Conservation (phyloP, 495 filamentous ascomycete genomes). For the Penicillium cinerascens region DNA sequence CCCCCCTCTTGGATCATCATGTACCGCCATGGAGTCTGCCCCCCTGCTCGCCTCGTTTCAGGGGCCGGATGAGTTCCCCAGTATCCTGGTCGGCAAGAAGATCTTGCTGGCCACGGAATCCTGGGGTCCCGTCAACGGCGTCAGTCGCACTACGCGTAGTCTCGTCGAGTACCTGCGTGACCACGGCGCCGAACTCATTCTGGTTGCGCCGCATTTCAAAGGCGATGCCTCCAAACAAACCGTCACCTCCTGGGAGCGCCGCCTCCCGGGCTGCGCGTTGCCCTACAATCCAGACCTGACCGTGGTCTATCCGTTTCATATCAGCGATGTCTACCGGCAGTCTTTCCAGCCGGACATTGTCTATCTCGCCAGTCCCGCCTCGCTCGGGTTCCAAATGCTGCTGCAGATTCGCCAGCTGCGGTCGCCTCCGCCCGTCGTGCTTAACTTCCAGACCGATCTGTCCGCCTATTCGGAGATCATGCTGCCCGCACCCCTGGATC, state of each 20-base stretch:
- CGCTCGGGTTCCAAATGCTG: conserved; percentile 61
- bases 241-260: conserved; percentile 35
- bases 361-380: conserved; percentile 62
- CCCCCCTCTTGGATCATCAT: conserved; percentile 3
- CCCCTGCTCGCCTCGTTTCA: conserved; percentile 12
- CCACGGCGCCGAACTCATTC: conserved; percentile 53
- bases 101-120: conserved; percentile 62
- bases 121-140: conserved; percentile 63
- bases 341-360: conserved; percentile 57
- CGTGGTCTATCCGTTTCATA: conserved; percentile 59
- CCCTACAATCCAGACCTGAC: conserved; percentile 63
- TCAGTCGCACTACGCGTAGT: conserved; percentile 59
- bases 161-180: conserved; percentile 57
- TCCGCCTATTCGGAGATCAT: conserved; percentile 60
- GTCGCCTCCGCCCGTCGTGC: conserved; percentile 49
- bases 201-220: conserved; percentile 53
- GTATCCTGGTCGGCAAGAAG: conserved; percentile 47
- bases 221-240: conserved; percentile 15
- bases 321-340: conserved; percentile 48
- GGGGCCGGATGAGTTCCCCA: conserved; percentile 37
- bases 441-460: conserved; percentile 66
- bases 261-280: conserved; percentile 56
- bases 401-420: conserved; percentile 54
- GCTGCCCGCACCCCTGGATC: conserved; percentile 53
- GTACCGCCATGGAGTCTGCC: conserved; percentile 17